Conservation (phyloP, 192 early-diverging fungal genomes). For the Backusella australiensis region DNA sequence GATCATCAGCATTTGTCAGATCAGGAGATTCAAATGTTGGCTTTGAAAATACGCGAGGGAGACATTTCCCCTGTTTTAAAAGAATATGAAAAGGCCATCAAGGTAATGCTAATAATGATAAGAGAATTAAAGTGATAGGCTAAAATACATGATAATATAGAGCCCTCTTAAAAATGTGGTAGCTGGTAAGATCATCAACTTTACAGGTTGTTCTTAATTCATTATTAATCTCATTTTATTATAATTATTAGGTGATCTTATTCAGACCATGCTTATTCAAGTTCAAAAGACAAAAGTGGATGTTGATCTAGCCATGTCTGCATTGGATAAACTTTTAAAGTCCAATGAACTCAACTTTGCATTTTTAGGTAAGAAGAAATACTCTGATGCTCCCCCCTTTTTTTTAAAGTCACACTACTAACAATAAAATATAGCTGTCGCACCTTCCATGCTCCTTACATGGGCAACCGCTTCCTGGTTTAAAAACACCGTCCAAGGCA, state of each 20-base stretch:
- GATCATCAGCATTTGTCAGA: constrained; percentile 43
- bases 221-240: not conserved
- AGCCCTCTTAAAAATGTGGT: constrained; percentile 47
- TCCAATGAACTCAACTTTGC: constrained; percentile 97
- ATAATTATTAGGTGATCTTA: constrained; percentile 54
- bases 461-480: constrained; percentile 31
- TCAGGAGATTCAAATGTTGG: constrained; percentile 52
- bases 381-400: too few relatives aligned
- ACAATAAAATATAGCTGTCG: constrained; percentile 26
- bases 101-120: constrained; percentile 32
- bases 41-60: constrained; percentile 63
- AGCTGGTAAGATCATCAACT: constrained; percentile 5
- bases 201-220: not conserved
- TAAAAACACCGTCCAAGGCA: constrained; percentile 7
- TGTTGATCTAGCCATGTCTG: constrained; percentile 86
- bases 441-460: constrained; percentile 39
- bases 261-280: constrained; percentile 74
- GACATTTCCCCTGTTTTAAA: constrained; percentile 79
- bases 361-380: constrained; percentile 56
- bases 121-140: not conserved
- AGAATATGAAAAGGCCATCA: constrained; percentile 78
- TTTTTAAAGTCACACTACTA: not conserved
- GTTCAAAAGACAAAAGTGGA: constrained; percentile 96
- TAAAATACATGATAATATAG: constrained; percentile 19
- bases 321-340: constrained; percentile 87